Percentiles rank a stretch among this genome's conserved stretches.
These are phyloP conservation scores for Malassezia brasiliensis DNA, from an alignment of 1,284 basidiomycete species.

Conservation along the genomic window DNA sequence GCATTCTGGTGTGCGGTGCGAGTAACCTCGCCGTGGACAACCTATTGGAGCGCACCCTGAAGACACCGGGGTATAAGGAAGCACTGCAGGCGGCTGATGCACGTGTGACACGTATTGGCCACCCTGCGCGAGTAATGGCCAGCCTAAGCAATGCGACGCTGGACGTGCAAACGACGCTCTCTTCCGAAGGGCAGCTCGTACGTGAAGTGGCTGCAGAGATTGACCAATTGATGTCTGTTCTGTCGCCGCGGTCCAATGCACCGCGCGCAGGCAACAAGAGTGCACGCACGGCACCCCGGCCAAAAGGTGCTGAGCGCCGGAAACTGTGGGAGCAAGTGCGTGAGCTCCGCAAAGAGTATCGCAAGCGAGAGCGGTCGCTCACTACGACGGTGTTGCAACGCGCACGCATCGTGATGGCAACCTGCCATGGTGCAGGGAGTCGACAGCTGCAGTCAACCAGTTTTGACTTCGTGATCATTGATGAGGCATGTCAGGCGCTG, in stretches of 20 bases:
- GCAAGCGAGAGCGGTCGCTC: conserved; percentile 73
- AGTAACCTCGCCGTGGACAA: conserved; percentile 72
- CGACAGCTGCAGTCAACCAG: conserved; percentile 21
- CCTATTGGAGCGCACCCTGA: conserved; percentile 42
- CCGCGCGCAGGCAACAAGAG: conserved; percentile 40
- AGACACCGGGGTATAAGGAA: conserved; percentile 20
- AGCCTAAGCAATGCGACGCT: conserved; percentile 67
- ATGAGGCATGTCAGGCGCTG: conserved; percentile 84
- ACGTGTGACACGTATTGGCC: conserved; percentile 30
- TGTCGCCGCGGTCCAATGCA: conserved; percentile 14
- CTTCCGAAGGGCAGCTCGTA: conserved; percentile 32
- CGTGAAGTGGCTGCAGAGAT: conserved; percentile 37
- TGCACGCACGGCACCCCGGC: conserved; percentile 17
- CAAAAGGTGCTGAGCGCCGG: conserved; percentile 65
- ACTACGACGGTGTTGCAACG: conserved; percentile 67
- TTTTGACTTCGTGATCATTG: conserved; percentile 87
- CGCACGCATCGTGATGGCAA: conserved; percentile 76
- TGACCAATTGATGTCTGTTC: conserved; percentile 10
- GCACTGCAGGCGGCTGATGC: conserved; percentile 23
- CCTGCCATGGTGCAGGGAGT: conserved; percentile 63
- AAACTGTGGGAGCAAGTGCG: conserved; percentile 85
- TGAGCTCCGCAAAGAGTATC: conserved; percentile 82
- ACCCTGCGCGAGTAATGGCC: conserved; percentile 83
- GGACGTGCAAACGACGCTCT: conserved; percentile 65
- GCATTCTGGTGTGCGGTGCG: conserved; percentile 74